phyloP scores from a whole-genome alignment of 805 yeast genomes.

The Kluyveromyces dobzhanskii region DNA sequence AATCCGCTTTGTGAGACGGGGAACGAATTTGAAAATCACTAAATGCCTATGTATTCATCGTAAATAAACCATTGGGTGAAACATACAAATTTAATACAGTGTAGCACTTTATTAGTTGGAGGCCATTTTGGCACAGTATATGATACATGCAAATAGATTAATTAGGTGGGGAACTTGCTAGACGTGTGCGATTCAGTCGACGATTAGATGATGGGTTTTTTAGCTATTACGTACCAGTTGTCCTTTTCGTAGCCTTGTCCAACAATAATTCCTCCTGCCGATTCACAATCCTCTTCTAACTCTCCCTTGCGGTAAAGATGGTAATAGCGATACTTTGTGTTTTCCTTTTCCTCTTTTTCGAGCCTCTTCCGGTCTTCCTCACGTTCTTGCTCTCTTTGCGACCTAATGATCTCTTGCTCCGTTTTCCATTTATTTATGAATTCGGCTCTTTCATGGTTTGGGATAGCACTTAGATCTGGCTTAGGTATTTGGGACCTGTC shows the following conservation, averaged over 20 bases:
- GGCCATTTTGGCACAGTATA: too few species aligned
- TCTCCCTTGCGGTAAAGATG: constrained; percentile 85
- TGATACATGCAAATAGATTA: too few species aligned
- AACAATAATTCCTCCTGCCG: constrained; percentile 64
- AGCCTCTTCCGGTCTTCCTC: constrained; percentile 13
- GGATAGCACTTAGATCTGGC: constrained; percentile 22
- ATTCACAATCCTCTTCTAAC: constrained; percentile 54
- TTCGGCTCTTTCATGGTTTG: constrained; percentile 22
- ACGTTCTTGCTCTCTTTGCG: constrained; percentile 12
- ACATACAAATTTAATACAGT: too few species aligned
- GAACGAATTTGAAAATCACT: too few species aligned
- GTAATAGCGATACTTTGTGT: constrained; percentile 75
- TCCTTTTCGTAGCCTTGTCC: constrained; percentile 84
- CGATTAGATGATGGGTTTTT: constrained; percentile 22
- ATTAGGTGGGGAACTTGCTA: too few species aligned
- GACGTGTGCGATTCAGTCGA: too few species aligned
- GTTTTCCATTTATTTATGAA: constrained; percentile 22
- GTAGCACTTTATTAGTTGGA: too few species aligned
- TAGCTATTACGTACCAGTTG: constrained; percentile 78
- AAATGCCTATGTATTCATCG: too few species aligned
- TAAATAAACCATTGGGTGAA: too few species aligned
- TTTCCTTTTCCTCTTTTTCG: constrained; percentile 24
- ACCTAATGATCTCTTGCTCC: constrained; percentile 19
- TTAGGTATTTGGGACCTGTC: constrained; percentile 12
- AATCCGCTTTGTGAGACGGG: too few species aligned